Base-by-base conservation (phyloP, 306 rosid genomes). In the Quercus cerris region DNA sequence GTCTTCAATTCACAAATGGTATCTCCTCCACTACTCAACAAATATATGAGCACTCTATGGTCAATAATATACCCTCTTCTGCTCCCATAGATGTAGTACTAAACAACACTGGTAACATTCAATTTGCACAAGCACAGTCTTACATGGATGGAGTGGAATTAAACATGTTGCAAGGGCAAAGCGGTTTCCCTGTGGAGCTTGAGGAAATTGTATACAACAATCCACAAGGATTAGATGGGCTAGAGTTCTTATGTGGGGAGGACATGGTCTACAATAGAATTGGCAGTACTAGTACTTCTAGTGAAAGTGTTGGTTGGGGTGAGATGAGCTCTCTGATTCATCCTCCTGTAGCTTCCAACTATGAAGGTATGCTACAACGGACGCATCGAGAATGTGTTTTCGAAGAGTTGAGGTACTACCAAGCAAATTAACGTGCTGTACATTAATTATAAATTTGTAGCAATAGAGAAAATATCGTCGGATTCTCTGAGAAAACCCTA, bases 241-340 rank as follows among this genome's bases (percentile, higher is more conserved):
- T 89, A 80, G 93, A 88, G 63, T 83, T 87, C 68, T 77, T 90
- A 3, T 83, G 71, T 57, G 88, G 83, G n/a, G 90, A 91, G 5
- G 92, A 83, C 56, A 66, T 82, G 38, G 33, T 58, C 46, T 41
- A 70, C 11, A 62, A 72, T 55, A 81, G 81, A 81, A 78, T 72
- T 71, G 76, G 79, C 17, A 63, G 85, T 73, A 73, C 68, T 59
- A 41, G 64, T 59, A 71, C 54, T 38, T 52, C 75, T 78, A 73
- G 73, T 52, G 77, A 73, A 71, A 76, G 73, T 75, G 74, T 58
- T 17, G 77, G 86, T 1, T 87, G 91, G 91, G 86, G 87, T 23
- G 89, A 86, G 80, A 85, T 80, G 46, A 79, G 80, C 74, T 71
- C 87, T 73, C 9, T 81, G 73, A 73, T 87, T 38, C 84, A 81